Evolutionary conservation across 2,329 filamentous ascomycete genomes (phyloP).

Genomic region (Sporothrix brunneoviolacea): DNA sequence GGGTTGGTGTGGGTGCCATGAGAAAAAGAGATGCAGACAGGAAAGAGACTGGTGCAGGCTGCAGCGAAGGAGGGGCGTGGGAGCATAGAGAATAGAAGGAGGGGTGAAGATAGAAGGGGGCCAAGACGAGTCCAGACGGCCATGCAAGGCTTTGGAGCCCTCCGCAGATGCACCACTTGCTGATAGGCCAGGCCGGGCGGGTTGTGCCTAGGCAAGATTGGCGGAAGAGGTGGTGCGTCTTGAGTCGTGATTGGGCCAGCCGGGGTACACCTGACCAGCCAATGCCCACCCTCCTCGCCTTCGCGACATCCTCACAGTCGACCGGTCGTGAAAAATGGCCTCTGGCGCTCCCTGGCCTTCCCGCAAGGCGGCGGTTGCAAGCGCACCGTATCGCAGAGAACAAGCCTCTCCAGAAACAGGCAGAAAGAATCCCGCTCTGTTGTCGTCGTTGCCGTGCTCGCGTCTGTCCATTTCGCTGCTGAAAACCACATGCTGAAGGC

Average conservation of each 20-base stretch:
- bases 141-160: slow-evolving; percentile 14
- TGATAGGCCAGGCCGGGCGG: slow-evolving; percentile 8
- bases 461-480: too few species aligned
- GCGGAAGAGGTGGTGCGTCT: slow-evolving; percentile 6
- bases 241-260: slow-evolving; percentile 11
- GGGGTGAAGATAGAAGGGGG: background rate
- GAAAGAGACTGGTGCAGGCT: too few species aligned
- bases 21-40: too few species aligned
- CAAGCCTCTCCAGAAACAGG: too few species aligned
- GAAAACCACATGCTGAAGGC: too few species aligned
- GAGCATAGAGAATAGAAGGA: background rate
- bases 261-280: slow-evolving; percentile 13
- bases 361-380: too few species aligned
- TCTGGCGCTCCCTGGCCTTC: too few species aligned
- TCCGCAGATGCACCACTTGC: too few species aligned
- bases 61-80: slow-evolving; percentile 3
- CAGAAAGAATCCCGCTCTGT: too few species aligned
- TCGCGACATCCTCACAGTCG: background rate
- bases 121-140: background rate
- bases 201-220: slow-evolving; percentile 9
- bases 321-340: too few species aligned
- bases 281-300: slow-evolving; percentile 14
- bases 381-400: too few species aligned
- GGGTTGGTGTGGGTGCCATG: background rate
- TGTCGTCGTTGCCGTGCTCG: too few species aligned